Conservation (phyloP, 129 eudicot genomes). For the Cynara cardunculus region DNA sequence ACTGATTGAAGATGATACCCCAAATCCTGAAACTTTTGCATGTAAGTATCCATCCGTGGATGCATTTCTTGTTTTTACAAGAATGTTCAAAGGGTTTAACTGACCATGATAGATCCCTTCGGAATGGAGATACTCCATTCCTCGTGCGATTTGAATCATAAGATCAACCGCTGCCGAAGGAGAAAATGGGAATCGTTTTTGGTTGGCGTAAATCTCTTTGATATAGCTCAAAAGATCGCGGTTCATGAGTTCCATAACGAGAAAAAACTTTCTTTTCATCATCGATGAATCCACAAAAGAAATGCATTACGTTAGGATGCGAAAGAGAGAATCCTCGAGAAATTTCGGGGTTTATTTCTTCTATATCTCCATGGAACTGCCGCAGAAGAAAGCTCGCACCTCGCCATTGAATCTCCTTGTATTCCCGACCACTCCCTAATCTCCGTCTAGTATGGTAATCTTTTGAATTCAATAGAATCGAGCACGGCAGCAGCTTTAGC, state of each 20-base stretch:
- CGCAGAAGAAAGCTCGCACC: conserved; percentile 57
- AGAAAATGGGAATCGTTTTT: conserved; percentile 47
- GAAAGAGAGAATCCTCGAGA: conserved; percentile 33
- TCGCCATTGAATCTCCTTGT: conserved; percentile 65
- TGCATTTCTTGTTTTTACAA: conserved; percentile 31
- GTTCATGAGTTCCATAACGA: conserved; percentile 57
- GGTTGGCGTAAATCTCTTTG: conserved; percentile 40
- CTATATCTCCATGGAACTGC: conserved; percentile 43
- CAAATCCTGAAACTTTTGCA: conserved; percentile 56
- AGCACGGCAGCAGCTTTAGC: conserved; percentile 34
- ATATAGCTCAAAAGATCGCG: conserved; percentile 42
- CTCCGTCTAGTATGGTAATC: conserved; percentile 53
- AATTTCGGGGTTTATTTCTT: conserved; percentile 31
- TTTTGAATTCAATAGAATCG: conserved; percentile 39
- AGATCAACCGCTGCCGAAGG: conserved; percentile 49
- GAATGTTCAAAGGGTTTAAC: conserved; percentile 50
- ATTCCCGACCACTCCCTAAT: conserved; percentile 49
- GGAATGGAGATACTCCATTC: conserved; percentile 67
- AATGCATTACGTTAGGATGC: conserved; percentile 55
- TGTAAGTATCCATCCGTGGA: conserved; percentile 41
- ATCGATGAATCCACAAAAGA: conserved; percentile 47
- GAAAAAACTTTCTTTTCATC: conserved; percentile 45
- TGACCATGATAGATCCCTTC: conserved; percentile 60
- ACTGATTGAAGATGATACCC: conserved; percentile 32
- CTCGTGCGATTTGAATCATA: conserved; percentile 65